Base-by-base conservation (phyloP, 176 grass and related monocot species). In the Rhynchospora tenuis region DNA sequence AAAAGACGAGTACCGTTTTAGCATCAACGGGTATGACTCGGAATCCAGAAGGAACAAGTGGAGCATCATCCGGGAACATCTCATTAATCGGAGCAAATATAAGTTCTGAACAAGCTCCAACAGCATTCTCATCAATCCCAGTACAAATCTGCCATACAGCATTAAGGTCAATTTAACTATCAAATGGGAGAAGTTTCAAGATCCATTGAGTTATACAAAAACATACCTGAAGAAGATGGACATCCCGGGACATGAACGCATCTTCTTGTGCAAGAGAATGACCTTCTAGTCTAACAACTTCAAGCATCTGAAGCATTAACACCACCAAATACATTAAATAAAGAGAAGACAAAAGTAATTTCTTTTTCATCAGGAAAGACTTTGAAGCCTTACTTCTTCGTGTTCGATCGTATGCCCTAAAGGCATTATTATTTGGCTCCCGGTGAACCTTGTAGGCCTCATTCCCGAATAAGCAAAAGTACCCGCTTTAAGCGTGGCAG, bases 11-110 rank as follows among this genome's bases (percentile, higher is more conserved):
- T 66, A 99, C 96, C 75, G 66, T 77, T 64, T 93, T 99, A 26
- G 84, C 17, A 43, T 99, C 96, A 9, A 99, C 79, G 7, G 91
- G 93, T 88, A 95, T 95, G 13, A 99, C 88, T 23, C 93, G 93
- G 76, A 99, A 99, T 31, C 96, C 96, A 23, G 96, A 99, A 13
- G 96, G 93, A n/a, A 99, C 76, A 38, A 99, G 66, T 1, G 93
- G 93, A 6, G 91, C 89, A 47, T 99, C 96, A 46, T 99, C 96
- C 78, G 93, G 86, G 88, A 99, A 93, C 79, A 91, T 91, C 85
- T 93, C 96, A 81, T 95, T 93, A 1, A 99, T 99, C 47, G 93
- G 96, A 60, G 93, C 96, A 91, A 95, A 99, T 23, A 99, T 89
- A 71, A 99, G 93, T 81, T 99, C 93, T 17, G 96, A 89, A 43